Conservation (phyloP, 495 filamentous ascomycete genomes). For the Penicillium waksmanii region DNA sequence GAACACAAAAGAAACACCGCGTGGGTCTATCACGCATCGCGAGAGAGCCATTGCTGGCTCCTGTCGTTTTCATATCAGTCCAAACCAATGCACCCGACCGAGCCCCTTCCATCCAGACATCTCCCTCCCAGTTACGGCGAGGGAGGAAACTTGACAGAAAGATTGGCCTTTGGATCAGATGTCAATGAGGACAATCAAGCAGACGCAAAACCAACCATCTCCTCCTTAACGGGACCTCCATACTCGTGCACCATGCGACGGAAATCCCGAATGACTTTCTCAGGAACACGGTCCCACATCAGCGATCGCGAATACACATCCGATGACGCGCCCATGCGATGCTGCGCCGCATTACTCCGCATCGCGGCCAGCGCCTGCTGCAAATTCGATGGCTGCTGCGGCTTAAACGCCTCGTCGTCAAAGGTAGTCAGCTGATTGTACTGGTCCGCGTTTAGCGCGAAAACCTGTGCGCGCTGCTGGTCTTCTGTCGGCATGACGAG, state of each 20-base stretch:
- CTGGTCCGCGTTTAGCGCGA: slow-evolving; percentile 81
- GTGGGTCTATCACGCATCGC: slow-evolving; percentile 6
- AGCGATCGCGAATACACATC: slow-evolving; percentile 92
- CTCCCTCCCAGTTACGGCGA: neutral
- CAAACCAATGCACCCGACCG: neutral
- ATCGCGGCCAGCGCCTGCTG: slow-evolving; percentile 83
- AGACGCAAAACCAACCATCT: slow-evolving; percentile 21
- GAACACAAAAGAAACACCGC: slow-evolving; percentile 1
- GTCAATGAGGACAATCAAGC: neutral
- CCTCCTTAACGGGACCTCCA: slow-evolving; percentile 42
- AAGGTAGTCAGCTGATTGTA: slow-evolving; percentile 82
- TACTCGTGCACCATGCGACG: slow-evolving; percentile 78
- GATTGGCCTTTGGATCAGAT: neutral
- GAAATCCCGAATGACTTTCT: slow-evolving; percentile 91
- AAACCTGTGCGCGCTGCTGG: slow-evolving; percentile 88
- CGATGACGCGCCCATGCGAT: slow-evolving; percentile 36
- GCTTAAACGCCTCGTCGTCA: slow-evolving; percentile 49
- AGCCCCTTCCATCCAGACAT: neutral
- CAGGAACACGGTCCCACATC: slow-evolving; percentile 91
- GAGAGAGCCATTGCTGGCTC: slow-evolving; percentile 13
- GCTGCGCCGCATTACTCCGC: slow-evolving; percentile 64
- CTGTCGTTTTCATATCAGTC: slow-evolving; percentile 6
- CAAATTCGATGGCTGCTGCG: slow-evolving; percentile 61
- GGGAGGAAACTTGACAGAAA: too few relatives aligned
- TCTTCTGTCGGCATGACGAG: slow-evolving; percentile 78